These are phyloP conservation scores for Hypoxylon subgilvum DNA, from an alignment of 495 filamentous ascomycete species.

Conservation along the genomic window DNA sequence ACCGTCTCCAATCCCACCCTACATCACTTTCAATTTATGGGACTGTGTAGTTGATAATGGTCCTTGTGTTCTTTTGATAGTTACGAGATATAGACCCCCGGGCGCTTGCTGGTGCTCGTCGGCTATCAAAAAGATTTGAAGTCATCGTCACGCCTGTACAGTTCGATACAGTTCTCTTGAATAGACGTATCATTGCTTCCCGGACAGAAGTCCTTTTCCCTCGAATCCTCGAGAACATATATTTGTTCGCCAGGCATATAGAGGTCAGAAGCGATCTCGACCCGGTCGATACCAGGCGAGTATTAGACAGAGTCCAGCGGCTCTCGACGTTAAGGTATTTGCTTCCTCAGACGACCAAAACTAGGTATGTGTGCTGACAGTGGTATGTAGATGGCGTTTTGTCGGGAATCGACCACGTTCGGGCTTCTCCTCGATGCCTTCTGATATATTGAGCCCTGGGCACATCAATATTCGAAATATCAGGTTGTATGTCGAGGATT, in stretches of 20 bases:
- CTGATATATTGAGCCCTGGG: constrained; percentile 22
- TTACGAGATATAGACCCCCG: constrained; percentile 27
- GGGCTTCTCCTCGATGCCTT: constrained; percentile 25
- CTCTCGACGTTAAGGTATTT: constrained; percentile 38
- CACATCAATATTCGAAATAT: constrained; percentile 10
- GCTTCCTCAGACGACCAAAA: background rate
- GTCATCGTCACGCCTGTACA: constrained; percentile 35
- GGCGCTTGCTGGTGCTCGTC: constrained; percentile 28
- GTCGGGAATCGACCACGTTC: constrained; percentile 15
- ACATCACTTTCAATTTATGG: background rate
- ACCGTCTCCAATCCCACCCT: background rate
- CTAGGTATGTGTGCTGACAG: too few relatives aligned
- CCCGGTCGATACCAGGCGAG: constrained; percentile 10
- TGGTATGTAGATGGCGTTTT: constrained; percentile 36
- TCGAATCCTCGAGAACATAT: constrained; percentile 19
- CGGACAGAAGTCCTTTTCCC: constrained; percentile 23
- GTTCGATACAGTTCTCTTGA: constrained; percentile 35
- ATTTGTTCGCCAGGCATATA: constrained; percentile 37
- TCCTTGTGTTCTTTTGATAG: constrained; percentile 13
- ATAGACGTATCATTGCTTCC: constrained; percentile 25
- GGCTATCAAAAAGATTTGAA: constrained; percentile 35
- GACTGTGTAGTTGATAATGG: constrained; percentile 6
- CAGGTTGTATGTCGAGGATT: constrained; percentile 39
- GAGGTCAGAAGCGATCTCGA: constrained; percentile 33
- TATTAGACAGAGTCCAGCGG: constrained; percentile 28